Percentiles rank a stretch among this genome's conserved stretches.
These are phyloP conservation scores for Diplodia sapinea DNA, from an alignment of 2,329 filamentous ascomycete genomes.

Conservation along the genomic window DNA sequence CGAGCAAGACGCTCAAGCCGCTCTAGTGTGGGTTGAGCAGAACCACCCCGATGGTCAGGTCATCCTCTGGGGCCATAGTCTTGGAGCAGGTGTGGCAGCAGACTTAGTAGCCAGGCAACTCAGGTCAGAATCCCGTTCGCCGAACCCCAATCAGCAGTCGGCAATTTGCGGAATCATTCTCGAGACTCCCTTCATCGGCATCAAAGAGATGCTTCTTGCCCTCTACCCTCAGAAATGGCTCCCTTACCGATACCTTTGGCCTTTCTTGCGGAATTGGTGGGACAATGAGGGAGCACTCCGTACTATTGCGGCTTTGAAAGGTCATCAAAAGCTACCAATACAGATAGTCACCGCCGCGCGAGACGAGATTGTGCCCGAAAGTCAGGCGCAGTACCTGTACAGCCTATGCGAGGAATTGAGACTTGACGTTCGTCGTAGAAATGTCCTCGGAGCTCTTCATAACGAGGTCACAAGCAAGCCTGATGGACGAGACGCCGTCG, in stretches of 20 bases:
- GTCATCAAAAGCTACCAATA: constrained; percentile 48
- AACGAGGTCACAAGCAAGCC: constrained; percentile 54
- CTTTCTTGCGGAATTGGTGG: constrained; percentile 71
- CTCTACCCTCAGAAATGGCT: constrained; percentile 82
- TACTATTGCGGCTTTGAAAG: constrained; percentile 42
- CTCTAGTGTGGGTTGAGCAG: constrained; percentile 65
- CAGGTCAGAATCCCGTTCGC: neutral
- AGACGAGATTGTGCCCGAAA: constrained; percentile 65
- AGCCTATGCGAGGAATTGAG: constrained; percentile 45
- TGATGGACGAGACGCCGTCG: constrained; percentile 7
- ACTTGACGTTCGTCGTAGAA: constrained; percentile 47
- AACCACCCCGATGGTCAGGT: constrained; percentile 53
- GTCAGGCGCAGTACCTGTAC: constrained; percentile 62
- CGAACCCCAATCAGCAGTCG: neutral
- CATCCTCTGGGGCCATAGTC: constrained; percentile 77
- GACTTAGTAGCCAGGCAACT: constrained; percentile 43
- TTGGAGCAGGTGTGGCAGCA: constrained; percentile 74
- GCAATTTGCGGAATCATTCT: constrained; percentile 63
- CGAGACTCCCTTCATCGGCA: constrained; percentile 77
- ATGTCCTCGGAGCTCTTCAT: constrained; percentile 57
- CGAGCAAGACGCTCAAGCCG: constrained; percentile 69
- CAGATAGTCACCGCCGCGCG: constrained; percentile 62
- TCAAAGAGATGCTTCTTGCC: constrained; percentile 71
- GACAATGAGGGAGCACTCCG: constrained; percentile 53
- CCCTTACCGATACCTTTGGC: constrained; percentile 76